Evolutionary conservation across 2,329 filamentous ascomycete genomes (phyloP), one percentile per base, ranked within the genome.

Genomic region (Tetracladium maxilliforme): DNA sequence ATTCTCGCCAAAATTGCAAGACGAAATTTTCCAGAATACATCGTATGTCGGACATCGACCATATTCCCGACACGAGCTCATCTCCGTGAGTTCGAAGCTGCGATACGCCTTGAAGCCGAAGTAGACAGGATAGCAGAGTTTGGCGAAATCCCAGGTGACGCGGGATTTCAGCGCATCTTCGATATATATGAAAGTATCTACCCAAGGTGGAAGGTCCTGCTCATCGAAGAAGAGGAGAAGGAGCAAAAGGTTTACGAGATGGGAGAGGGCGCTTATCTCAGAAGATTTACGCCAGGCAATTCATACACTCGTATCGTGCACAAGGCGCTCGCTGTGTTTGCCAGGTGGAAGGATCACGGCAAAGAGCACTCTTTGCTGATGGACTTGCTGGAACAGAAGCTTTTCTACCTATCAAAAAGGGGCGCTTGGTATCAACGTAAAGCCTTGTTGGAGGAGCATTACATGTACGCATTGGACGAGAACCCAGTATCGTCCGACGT

Each of bases 381-480:
- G 1, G 80, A 90, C 40, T 63, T 98, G 4, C 67, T 98, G 1
- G 53, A 54, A 4, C 90, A 98, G 44, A 67, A 67, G 5, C 61
- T 94, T 1, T 95, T 95, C 40, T 86, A 95, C 40, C 63, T 79
- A 21, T 71, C 84, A 2, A 69, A 86, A 15, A 70, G 90, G 21
- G 90, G 90, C 1, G 70, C 74, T 1, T 98, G 90, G 90, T 95
- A 95, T 45, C 86, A 94, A 43, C 79, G 90, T 12, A 93, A 92
- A 50, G 90, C 87, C 2, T 56, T 98, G 2, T 51, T 98, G 3
- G 90, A 98, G 53, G 90, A 98, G 46, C 84, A 92, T 44, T 95
- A 98, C 48, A 86, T 95, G 80, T 64, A 72, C 41, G 57, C 63
- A 5, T 44, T 79, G 6, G 61, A 57, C 16, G 33, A 32, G 14